Conservation (phyloP, 208 protist species). For the Trypanosoma congolense region DNA sequence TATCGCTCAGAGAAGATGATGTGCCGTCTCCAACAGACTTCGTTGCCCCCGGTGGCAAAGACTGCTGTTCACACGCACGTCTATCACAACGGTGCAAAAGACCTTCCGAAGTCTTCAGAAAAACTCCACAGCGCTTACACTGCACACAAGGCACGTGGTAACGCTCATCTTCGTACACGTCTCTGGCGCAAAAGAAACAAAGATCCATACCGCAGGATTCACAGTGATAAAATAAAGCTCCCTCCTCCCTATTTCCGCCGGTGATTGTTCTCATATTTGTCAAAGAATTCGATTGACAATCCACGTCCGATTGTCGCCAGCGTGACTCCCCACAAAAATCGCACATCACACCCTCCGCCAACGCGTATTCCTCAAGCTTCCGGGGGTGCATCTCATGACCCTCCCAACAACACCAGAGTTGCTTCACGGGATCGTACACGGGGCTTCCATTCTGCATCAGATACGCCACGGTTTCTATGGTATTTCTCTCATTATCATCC, state of each 20-base stretch:
- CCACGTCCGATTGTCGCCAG: conserved; percentile 45
- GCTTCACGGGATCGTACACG: conserved; percentile 65
- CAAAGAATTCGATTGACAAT: too few species aligned
- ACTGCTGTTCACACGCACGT: neutral
- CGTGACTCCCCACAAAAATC: conserved; percentile 81
- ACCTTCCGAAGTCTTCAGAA: conserved; percentile 32
- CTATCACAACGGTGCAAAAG: conserved; percentile 42
- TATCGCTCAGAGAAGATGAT: conserved; percentile 5
- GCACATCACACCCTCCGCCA: conserved; percentile 72
- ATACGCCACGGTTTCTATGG: conserved; percentile 13
- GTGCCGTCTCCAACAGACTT: conserved; percentile 11
- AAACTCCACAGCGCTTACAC: conserved; percentile 51
- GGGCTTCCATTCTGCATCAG: conserved; percentile 69
- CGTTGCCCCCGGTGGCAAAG: neutral
- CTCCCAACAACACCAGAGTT: conserved; percentile 63
- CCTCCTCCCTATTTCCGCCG: neutral
- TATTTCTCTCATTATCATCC: conserved; percentile 2
- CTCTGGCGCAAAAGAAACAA: conserved; percentile 48
- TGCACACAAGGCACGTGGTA: conserved; percentile 78
- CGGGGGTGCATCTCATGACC: conserved; percentile 34
- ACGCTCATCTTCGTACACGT: conserved; percentile 48
- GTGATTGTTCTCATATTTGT: too few species aligned
- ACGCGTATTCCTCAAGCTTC: conserved; percentile 32
- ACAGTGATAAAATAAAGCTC: conserved; percentile 56
- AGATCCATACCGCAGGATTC: conserved; percentile 60